Conservation (phyloP, 257 asterid genomes). For the Knoxia roxburghii region DNA sequence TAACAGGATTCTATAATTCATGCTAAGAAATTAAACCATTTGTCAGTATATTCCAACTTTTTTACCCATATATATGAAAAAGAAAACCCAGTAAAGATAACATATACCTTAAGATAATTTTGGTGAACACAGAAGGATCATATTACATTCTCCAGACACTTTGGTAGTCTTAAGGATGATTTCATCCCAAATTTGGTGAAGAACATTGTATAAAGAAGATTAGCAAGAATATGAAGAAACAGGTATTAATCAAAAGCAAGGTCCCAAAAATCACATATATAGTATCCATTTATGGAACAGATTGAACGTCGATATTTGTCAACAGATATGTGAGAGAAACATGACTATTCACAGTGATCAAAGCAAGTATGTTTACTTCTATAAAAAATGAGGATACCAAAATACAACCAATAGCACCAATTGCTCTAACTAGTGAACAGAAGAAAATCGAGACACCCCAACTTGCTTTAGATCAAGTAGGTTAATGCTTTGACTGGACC, state of each 20-base stretch:
- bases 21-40: no score
- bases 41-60: no score
- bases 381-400: slow-evolving; percentile 70
- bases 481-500: slow-evolving; percentile 95
- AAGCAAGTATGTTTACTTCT: slow-evolving; percentile 81
- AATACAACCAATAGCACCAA: slow-evolving; percentile 77
- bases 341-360: slow-evolving; percentile 82
- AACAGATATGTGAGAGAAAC: slow-evolving; percentile 64
- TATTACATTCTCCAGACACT: no score
- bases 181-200: no score
- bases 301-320: slow-evolving; percentile 54
- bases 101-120: no score
- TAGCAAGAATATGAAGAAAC: slow-evolving; percentile 61
- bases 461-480: slow-evolving; percentile 62
- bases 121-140: no score
- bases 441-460: slow-evolving; percentile 72
- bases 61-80: no score
- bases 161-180: no score
- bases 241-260: slow-evolving; percentile 79
- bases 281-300: slow-evolving; percentile 70
- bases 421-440: slow-evolving; percentile 82
- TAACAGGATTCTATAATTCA: no score
- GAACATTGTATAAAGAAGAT: no score
- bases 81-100: no score
- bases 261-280: slow-evolving; percentile 72